Conservation (phyloP, 2,329 filamentous ascomycete species). For the Xylaria sp. region DNA sequence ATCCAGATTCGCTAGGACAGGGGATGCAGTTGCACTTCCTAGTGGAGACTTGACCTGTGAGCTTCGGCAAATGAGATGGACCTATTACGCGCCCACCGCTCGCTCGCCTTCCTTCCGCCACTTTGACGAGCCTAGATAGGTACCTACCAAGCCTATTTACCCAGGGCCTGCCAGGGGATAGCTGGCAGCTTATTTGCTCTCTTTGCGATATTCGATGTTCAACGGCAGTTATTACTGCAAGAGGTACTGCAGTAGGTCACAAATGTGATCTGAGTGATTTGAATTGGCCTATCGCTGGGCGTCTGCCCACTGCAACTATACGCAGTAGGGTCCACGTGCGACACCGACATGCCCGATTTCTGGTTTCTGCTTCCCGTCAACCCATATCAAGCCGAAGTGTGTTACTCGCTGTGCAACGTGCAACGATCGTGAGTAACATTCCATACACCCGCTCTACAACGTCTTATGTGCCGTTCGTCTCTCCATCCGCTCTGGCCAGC, state of each 20-base stretch:
- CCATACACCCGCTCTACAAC: neutral
- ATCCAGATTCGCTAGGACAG: slow-evolving; percentile 28
- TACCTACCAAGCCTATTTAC: slow-evolving; percentile 7
- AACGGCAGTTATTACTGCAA: slow-evolving; percentile 22
- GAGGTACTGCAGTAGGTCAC: slow-evolving; percentile 8
- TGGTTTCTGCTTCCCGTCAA: neutral
- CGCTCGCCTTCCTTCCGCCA: slow-evolving; percentile 20
- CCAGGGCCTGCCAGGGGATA: neutral
- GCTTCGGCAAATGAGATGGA: slow-evolving; percentile 35
- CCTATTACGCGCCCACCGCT: slow-evolving; percentile 35
- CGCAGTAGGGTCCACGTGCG: neutral
- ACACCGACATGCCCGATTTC: slow-evolving; percentile 6
- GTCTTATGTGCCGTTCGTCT: neutral
- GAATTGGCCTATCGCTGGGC: slow-evolving; percentile 4
- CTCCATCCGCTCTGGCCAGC: neutral
- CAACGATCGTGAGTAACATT: slow-evolving; percentile 2
- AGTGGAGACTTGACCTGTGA: slow-evolving; percentile 27
- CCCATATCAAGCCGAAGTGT: neutral
- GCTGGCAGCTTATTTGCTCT: neutral
- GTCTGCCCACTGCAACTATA: neutral
- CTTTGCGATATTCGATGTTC: neutral
- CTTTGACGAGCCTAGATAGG: neutral
- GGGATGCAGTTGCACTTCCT: neutral
- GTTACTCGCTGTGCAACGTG: slow-evolving; percentile 3
- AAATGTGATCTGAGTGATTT: slow-evolving; percentile 31